Evolutionary conservation across 805 yeast species (phyloP), one percentile per base, ranked within the genome.

Genomic region (Blastobotrys mokoenaii): DNA sequence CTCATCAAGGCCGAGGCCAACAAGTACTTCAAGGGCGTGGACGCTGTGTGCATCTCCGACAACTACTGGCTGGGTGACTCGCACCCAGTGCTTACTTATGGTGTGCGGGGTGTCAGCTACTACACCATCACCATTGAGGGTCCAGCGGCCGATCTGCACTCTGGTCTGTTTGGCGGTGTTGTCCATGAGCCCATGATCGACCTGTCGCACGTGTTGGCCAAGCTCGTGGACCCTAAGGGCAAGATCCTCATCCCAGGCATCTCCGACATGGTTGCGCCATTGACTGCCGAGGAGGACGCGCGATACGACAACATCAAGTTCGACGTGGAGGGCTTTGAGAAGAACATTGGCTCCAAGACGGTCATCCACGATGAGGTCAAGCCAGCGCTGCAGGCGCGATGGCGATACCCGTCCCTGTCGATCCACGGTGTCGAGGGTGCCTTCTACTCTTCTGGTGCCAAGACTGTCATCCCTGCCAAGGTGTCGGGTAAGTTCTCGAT

Each of bases 351-450:
- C 43, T 82, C 96, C 7, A 64, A 86, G 52, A 88, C 96, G 39
- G 79, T 88, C 32, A 72, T 89, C 49, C 82, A 81, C 69, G 73
- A 78, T 51, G 74, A 75, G 63, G 85, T 87, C 68, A 80, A 87
- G 69, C 82, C 81, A 48, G 88, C 95, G 48, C 76, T 93, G 59
- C 90, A 88, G 84, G 97, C 89, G 67, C 81, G 98, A 76, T 93
- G 99, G 99, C 83, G 99, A 74, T 88, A 74, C 69, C 99, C 99
- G 46, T 87, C 97, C 6, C 73, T 93, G 58, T 89, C 97, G 2
- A 66, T 93, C 54, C 99, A 93, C 67, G 99, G 99, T 55, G 76
- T 93, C 46, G 98, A 93, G 69, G 98, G 98, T 52, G 99, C 97
- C 4, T 93, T 93, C 66, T 81, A 83, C 40, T 90, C 84, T 38